Evolutionary conservation across 1,284 basidiomycete species (phyloP).

Genomic region (Tilletiaria anomala): DNA sequence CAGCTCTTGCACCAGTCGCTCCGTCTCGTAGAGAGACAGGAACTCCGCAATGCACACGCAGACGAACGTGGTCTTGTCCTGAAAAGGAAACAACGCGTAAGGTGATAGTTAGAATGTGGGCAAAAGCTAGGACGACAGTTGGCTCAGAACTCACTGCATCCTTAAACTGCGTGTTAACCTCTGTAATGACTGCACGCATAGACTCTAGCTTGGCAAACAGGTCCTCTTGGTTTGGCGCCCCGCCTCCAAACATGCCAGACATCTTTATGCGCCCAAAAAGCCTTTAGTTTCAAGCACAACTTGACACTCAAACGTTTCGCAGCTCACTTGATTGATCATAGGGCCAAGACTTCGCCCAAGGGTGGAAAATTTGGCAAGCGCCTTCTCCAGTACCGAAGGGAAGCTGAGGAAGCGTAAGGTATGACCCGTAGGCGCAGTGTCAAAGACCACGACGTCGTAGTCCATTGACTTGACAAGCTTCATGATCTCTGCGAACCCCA

Average conservation of each 20-base stretch:
- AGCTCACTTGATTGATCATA: conserved; percentile 73
- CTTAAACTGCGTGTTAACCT: conserved; percentile 98
- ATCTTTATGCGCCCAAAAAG: conserved; percentile 55
- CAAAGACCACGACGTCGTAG: conserved; percentile 97
- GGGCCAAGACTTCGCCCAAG: conserved; percentile 86
- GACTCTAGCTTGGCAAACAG: conserved; percentile 96
- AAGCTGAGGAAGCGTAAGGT: conserved; percentile 96
- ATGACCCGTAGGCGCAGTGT: conserved; percentile 96
- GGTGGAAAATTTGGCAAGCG: conserved; percentile 80
- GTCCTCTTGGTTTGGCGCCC: conserved; percentile 49
- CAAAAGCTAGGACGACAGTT: neutral
- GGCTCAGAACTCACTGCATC: conserved; percentile 59
- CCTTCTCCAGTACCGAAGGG: conserved; percentile 93
- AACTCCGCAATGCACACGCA: conserved; percentile 98
- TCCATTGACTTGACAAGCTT: conserved; percentile 99
- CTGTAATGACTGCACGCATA: conserved; percentile 92
- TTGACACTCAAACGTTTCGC: too few relatives aligned
- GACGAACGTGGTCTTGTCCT: conserved; percentile 88
- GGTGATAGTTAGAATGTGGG: neutral
- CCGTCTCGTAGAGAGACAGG: conserved; percentile 93
- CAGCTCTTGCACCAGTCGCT: conserved; percentile 88
- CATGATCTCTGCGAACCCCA: conserved; percentile 99
- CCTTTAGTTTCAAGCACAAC: neutral
- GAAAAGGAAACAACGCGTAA: conserved; percentile 1
- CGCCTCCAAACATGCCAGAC: conserved; percentile 62